Evolutionary conservation across 106 monocot genomes (phyloP).

Genomic region (Hemerocallis citrina): DNA sequence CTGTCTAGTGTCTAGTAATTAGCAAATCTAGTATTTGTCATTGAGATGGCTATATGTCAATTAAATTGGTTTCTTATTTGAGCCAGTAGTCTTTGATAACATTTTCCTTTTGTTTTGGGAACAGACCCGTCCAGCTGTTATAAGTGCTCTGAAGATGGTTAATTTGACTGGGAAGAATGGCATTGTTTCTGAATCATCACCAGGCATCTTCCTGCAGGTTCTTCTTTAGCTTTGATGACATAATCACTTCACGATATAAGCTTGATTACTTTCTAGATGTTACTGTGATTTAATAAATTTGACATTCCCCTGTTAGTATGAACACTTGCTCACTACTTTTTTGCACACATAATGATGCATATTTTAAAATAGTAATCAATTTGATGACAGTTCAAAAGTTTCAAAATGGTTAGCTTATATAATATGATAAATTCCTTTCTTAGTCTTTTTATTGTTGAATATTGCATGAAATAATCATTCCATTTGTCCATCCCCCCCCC

Average conservation of each 20-base stretch:
- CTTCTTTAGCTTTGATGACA: background rate
- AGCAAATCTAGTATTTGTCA: background rate
- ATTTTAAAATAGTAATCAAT: too few species aligned
- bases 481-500: background rate
- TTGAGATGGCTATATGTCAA: background rate
- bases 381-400: too few species aligned
- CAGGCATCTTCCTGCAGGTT: constrained; percentile 93
- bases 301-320: background rate
- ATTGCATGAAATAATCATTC: background rate
- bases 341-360: too few species aligned
- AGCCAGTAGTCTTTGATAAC: background rate
- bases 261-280: background rate
- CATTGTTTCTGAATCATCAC: constrained; percentile 61
- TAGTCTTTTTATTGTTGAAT: too few species aligned
- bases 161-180: constrained; percentile 66
- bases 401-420: too few species aligned
- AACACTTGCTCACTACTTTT: background rate
- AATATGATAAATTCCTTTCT: background rate
- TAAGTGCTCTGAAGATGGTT: constrained; percentile 57
- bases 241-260: background rate
- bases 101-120: constrained; percentile 8
- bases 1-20: background rate
- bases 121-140: constrained; percentile 81
- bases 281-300: background rate
- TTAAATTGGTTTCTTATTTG: background rate